phyloP scores from a whole-genome alignment of 2,329 filamentous ascomycete species.

The Trichoderma endophyticum region DNA sequence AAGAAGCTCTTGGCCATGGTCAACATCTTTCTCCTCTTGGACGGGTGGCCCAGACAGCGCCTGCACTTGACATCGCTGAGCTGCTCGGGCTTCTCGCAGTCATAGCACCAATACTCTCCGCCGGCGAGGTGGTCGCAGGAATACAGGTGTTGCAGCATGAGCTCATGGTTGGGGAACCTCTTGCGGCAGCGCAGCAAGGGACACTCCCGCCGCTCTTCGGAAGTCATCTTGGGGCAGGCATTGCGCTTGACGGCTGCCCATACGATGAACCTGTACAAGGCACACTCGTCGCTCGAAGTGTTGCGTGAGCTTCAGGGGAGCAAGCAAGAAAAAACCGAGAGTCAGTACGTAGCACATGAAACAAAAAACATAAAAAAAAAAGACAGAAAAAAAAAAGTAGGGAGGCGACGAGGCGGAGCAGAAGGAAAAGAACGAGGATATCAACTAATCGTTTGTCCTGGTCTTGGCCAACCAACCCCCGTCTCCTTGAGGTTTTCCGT shows the following conservation, averaged over 20 bases:
- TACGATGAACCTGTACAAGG: conserved; percentile 52
- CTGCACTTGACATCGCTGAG: conserved; percentile 52
- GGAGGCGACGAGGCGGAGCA: not conserved
- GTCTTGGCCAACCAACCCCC: not conserved
- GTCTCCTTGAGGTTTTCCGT: not conserved
- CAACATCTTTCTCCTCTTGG: conserved; percentile 50
- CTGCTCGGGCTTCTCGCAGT: conserved; percentile 50
- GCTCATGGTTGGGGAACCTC: conserved; percentile 49
- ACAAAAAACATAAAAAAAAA: not conserved
- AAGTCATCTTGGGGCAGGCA: conserved; percentile 44
- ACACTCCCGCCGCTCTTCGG: conserved; percentile 48
- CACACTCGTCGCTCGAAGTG: conserved; percentile 47
- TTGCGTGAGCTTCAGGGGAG: conserved; percentile 36
- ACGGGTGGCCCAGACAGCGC: conserved; percentile 48
- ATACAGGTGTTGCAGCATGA: conserved; percentile 53
- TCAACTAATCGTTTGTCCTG: not conserved
- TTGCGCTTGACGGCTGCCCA: conserved; percentile 57
- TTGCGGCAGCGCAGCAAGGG: conserved; percentile 51
- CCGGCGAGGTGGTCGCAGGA: conserved; percentile 46
- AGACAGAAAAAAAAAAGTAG: not conserved
- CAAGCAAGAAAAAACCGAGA: not conserved
- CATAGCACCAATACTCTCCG: conserved; percentile 56
- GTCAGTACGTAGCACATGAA: not conserved
- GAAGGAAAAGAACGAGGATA: not conserved
- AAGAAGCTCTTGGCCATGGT: conserved; percentile 54